Conservation (phyloP, 306 rosid species). For the Datisca glomerata region DNA sequence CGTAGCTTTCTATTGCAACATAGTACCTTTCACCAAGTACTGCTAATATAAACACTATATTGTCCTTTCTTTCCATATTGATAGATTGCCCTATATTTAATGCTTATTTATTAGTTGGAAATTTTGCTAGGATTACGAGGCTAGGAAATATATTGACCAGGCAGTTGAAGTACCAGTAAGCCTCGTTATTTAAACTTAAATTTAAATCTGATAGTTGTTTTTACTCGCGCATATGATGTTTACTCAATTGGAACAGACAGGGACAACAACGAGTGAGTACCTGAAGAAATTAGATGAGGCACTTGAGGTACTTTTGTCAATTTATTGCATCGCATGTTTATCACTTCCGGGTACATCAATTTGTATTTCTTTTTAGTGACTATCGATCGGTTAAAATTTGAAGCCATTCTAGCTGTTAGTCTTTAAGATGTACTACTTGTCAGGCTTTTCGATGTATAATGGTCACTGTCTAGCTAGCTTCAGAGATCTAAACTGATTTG, state of each 20-base stretch:
- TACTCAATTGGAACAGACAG: conserved; percentile 58
- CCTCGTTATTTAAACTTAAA: conserved; percentile 10
- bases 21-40: neutral
- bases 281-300: conserved; percentile 66
- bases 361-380: too few relatives aligned
- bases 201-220: too few relatives aligned
- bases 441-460: neutral
- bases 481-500: neutral
- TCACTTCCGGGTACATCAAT: too few relatives aligned
- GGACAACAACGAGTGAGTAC: conserved; percentile 61
- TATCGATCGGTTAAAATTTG: too few relatives aligned
- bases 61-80: neutral
- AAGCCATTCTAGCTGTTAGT: too few relatives aligned
- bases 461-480: neutral
- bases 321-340: neutral
- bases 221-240: too few relatives aligned
- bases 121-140: conserved; percentile 59
- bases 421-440: too few relatives aligned
- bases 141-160: conserved; percentile 69
- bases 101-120: too few relatives aligned
- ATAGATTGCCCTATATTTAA: too few relatives aligned
- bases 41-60: neutral
- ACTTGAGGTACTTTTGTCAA: conserved; percentile 41
- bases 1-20: neutral
- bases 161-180: conserved; percentile 78